These are phyloP conservation scores for Xylaria polymorpha DNA, from an alignment of 2,329 filamentous ascomycete genomes.

Conservation along the genomic window DNA sequence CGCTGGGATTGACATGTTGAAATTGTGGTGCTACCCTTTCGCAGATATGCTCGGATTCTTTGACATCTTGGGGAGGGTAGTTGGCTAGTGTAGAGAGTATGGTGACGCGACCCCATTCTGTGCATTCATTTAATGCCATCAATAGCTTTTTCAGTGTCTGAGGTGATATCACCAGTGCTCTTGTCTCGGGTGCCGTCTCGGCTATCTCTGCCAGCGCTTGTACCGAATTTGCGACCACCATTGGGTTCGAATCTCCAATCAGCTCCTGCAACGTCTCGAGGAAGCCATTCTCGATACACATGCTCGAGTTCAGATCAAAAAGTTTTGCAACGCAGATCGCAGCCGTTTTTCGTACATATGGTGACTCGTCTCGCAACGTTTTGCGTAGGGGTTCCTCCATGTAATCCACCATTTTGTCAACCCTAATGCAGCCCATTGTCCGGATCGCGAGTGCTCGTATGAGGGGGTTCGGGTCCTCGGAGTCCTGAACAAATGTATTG, in stretches of 20 bases:
- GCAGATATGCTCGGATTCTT: conserved; percentile 98
- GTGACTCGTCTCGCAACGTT: conserved; percentile 95
- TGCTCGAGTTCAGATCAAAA: conserved; percentile 90
- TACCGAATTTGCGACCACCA: conserved; percentile 98
- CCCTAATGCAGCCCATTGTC: conserved; percentile 98
- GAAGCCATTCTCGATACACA: conserved; percentile 98
- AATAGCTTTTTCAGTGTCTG: conserved; percentile 92
- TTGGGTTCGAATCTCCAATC: conserved; percentile 97
- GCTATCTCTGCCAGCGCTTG: conserved; percentile 92
- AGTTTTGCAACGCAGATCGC: conserved; percentile 98
- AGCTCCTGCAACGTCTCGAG: conserved; percentile 92
- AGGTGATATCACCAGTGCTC: conserved; percentile 83
- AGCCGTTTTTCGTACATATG: conserved; percentile 97
- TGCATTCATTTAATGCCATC: conserved; percentile 97
- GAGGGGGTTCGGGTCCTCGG: conserved; percentile 96
- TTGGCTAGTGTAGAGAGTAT: conserved; percentile 90
- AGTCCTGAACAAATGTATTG: conserved; percentile 99
- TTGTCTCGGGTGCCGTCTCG: conserved; percentile 90
- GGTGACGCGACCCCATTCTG: conserved; percentile 96
- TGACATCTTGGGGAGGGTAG: conserved; percentile 86
- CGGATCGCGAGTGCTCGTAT: conserved; percentile 94
- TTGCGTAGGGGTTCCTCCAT: conserved; percentile 98
- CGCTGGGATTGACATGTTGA: conserved; percentile 97
- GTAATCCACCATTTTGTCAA: conserved; percentile 99
- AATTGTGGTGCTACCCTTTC: conserved; percentile 96